Evolutionary conservation across 148 eudicot genomes (phyloP).

Genomic region (Camellia sinensis): DNA sequence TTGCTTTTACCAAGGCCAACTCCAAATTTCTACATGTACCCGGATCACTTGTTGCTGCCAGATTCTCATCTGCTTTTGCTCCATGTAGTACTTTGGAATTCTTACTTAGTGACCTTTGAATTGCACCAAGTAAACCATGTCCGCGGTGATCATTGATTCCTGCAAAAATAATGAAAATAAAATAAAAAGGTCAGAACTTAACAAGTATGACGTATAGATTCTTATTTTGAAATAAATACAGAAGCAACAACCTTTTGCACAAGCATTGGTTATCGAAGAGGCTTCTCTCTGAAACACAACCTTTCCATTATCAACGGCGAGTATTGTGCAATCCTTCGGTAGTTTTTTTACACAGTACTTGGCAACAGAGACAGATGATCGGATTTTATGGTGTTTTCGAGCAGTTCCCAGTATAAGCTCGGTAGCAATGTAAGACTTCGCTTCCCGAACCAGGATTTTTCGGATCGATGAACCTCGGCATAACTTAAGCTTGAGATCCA

Average conservation of each 20-base stretch:
- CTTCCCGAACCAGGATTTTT: constrained; percentile 78
- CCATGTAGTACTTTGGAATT: constrained; percentile 30
- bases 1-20: constrained; percentile 18
- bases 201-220: neutral
- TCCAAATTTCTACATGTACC: constrained; percentile 16
- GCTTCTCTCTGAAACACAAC: constrained; percentile 69
- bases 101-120: constrained; percentile 50
- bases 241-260: constrained; percentile 35
- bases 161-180: constrained; percentile 23
- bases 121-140: constrained; percentile 47
- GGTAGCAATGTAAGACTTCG: constrained; percentile 53
- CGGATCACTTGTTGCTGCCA: constrained; percentile 18
- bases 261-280: constrained; percentile 18
- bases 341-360: constrained; percentile 84
- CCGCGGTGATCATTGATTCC: constrained; percentile 43
- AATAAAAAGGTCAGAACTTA: neutral
- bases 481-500: constrained; percentile 91
- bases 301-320: constrained; percentile 89
- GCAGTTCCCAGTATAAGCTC: constrained; percentile 71
- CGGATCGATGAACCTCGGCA: constrained; percentile 83
- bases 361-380: constrained; percentile 72
- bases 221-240: neutral
- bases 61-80: constrained; percentile 12
- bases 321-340: constrained; percentile 63
- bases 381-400: constrained; percentile 50